Evolutionary conservation across 139 green algal species (phyloP).

Genomic region (Closterium sp.): DNA sequence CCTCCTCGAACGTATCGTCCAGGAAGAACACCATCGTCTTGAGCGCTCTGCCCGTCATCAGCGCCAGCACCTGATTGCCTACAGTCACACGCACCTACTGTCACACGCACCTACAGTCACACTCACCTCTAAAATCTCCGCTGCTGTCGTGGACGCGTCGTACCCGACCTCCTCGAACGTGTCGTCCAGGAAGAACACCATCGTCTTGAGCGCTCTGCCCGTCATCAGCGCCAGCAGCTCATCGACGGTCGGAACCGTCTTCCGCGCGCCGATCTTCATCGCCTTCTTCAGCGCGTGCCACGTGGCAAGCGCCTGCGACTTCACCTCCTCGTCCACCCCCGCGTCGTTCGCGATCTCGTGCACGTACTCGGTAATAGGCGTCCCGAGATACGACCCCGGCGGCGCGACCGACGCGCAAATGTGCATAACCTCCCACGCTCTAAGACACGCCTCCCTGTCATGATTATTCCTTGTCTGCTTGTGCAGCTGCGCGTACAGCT

Average conservation of each 20-base stretch:
- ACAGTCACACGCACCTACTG: not conserved
- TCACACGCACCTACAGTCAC: not conserved
- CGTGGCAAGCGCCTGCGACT: conserved; percentile 52
- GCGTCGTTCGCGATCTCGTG: conserved; percentile 62
- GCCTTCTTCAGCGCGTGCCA: conserved; percentile 84
- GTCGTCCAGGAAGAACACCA: conserved; percentile 95
- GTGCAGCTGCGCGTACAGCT: conserved; percentile 84
- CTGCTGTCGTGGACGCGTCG: conserved; percentile 82
- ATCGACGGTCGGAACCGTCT: conserved; percentile 78
- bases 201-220: conserved; percentile 63
- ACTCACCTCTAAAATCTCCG: conserved; percentile 78
- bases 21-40: conserved; percentile 90
- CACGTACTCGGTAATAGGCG: conserved; percentile 78
- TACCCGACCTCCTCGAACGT: conserved; percentile 93
- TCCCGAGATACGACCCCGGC: conserved; percentile 81
- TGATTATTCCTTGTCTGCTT: conserved; percentile 89
- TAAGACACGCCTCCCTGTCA: conserved; percentile 22
- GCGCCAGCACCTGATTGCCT: conserved; percentile 83
- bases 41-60: conserved; percentile 63
- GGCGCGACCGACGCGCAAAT: conserved; percentile 80
- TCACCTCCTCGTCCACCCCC: conserved; percentile 47
- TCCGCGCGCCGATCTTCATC: conserved; percentile 79
- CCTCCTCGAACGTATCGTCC: conserved; percentile 94
- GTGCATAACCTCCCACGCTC: conserved; percentile 88
- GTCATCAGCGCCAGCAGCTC: conserved; percentile 85